Base-by-base conservation (phyloP, 192 early-diverging fungal species). In the Podila epicladia region DNA sequence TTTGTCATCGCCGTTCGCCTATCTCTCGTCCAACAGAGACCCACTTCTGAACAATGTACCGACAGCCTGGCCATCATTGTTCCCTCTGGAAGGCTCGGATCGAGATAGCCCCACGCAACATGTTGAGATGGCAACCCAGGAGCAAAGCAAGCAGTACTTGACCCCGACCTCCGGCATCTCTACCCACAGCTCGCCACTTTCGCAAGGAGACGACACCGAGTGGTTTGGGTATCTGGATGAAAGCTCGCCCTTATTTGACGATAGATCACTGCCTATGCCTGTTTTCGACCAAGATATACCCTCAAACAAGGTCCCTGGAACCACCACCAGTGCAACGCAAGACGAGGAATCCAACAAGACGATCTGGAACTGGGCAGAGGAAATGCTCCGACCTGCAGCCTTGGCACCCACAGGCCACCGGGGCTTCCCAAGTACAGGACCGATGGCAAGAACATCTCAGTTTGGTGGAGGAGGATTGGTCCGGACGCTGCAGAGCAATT, bases 371-470 rank as follows among this genome's bases (percentile, higher is more conserved):
- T 67, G 73, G 73, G 62, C 73, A 1, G 66, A 59, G 6, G 62
- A 58, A 29, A 51, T 64, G n/a, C 62, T 75, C 26, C 35, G 62
- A 64, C 22, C 51, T 22, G 49, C 37, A 20, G 61, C 73, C 6
- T 33, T 64, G 51, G 59, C 67, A 4, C 66, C 67, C 0, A 75
- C 66, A 12, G 75, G 75, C 8, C 74, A 70, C 31, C 69, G 58
- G 5, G 59, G 69, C 7, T 62, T 71, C 24, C 45, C 64, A 20
- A 22, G 53, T 32, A 33, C 41, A 57, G 58, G 75, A 35, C 20
- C 68, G n/a, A 45, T 61, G 29, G 45, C 48, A 55, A n/a, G 53
- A 26, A 55, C 53, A 17, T 29, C 58, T 11, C 45, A 68, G 3
- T 28, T 48, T 31, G 53, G 58, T 41, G 11, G 50, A 20, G 69